Evolutionary conservation across 352 stramenopile species (phyloP).

Genomic region (Globisporangium cylindrosporum): DNA sequence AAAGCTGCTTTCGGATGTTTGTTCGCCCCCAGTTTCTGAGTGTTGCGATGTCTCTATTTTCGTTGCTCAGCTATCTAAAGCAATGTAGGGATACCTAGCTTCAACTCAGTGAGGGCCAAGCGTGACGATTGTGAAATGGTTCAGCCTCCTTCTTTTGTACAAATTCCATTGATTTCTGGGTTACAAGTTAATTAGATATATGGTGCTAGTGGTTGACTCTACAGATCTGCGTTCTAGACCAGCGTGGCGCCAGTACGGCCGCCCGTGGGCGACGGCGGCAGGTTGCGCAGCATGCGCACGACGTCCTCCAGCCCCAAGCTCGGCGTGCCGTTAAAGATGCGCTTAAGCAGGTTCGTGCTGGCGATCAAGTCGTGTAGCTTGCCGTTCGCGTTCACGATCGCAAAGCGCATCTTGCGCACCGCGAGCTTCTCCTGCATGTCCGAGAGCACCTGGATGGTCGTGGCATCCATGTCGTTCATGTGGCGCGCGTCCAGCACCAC

Average conservation of each 20-base stretch:
- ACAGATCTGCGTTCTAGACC: not conserved
- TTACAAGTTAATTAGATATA: not conserved
- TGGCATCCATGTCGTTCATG: constrained; percentile 63
- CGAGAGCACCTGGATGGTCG: constrained; percentile 54
- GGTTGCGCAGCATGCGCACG: constrained; percentile 22
- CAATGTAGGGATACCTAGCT: no score
- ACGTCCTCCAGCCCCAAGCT: constrained; percentile 24
- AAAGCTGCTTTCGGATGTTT: no score
- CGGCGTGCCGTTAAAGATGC: constrained; percentile 22
- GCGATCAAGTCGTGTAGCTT: constrained; percentile 36
- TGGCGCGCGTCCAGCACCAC: constrained; percentile 45
- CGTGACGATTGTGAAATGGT: not conserved
- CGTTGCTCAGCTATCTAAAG: not conserved
- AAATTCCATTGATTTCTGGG: not conserved
- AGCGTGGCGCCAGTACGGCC: not conserved
- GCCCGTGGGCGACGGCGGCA: constrained; percentile 3
- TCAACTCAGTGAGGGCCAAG: no score
- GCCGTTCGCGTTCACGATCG: constrained; percentile 42
- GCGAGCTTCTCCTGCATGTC: constrained; percentile 56
- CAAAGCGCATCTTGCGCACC: constrained; percentile 32
- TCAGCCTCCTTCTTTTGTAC: no score
- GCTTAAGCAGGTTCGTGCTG: constrained; percentile 41
- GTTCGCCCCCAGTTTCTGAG: no score
- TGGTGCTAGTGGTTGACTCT: not conserved
- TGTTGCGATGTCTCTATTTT: not conserved